Percentiles rank a stretch among this genome's conserved stretches.
phyloP scores from a whole-genome alignment of 208 protist genomes.

The Trypanosoma avium region DNA sequence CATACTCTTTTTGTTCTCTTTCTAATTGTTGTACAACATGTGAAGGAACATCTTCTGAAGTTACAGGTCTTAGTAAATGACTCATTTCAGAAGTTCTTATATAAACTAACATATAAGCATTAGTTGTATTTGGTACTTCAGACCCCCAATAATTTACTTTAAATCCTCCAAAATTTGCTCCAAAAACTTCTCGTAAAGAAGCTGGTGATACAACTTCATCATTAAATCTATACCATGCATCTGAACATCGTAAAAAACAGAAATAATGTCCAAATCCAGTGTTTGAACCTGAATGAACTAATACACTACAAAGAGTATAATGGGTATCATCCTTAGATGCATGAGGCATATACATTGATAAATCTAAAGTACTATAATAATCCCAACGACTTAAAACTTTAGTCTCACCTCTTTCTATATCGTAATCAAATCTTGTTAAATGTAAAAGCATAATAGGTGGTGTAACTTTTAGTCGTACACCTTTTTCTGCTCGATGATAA shows the following conservation, averaged over 20 bases:
- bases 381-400: slow-evolving; percentile 90
- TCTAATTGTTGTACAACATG: slow-evolving; percentile 74
- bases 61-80: slow-evolving; percentile 64
- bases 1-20: slow-evolving; percentile 52
- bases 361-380: slow-evolving; percentile 82
- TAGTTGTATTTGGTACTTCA: slow-evolving; percentile 73
- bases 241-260: slow-evolving; percentile 73
- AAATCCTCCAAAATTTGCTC: slow-evolving; percentile 85
- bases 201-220: slow-evolving; percentile 83
- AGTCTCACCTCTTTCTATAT: slow-evolving; percentile 72
- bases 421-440: slow-evolving; percentile 91
- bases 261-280: slow-evolving; percentile 90
- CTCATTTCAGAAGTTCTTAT: slow-evolving; percentile 71
- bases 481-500: slow-evolving; percentile 88
- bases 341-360: slow-evolving; percentile 84
- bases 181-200: slow-evolving; percentile 82
- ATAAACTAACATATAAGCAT: slow-evolving; percentile 92
- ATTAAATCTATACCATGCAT: slow-evolving; percentile 91
- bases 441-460: slow-evolving; percentile 90
- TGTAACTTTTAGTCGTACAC: slow-evolving; percentile 70
- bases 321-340: slow-evolving; percentile 55
- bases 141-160: slow-evolving; percentile 87
- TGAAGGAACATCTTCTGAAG: slow-evolving; percentile 56
- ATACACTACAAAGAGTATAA: slow-evolving; percentile 86
- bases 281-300: slow-evolving; percentile 89